phyloP scores from a whole-genome alignment of 169 alveolate genomes.

The Eimeria necatrix region DNA sequence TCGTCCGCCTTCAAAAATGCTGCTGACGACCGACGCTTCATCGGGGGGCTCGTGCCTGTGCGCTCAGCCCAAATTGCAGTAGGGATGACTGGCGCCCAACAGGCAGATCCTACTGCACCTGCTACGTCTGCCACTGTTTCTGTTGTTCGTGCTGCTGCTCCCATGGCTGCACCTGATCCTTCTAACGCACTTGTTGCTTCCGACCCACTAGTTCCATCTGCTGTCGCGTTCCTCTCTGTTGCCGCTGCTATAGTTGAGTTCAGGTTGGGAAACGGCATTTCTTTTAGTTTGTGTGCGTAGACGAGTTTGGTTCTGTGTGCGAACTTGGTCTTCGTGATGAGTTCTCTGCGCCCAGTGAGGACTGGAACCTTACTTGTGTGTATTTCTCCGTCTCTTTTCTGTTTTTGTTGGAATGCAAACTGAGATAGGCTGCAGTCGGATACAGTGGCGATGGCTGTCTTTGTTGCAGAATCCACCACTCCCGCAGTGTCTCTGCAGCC shows the following conservation, averaged over 20 bases:
- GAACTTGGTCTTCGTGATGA: slow-evolving; percentile 30
- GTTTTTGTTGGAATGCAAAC: neutral
- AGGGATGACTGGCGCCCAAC: neutral
- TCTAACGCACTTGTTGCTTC: neutral
- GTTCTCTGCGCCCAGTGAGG: slow-evolving; percentile 25
- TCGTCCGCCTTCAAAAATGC: slow-evolving; percentile 64
- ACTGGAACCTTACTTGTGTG: neutral
- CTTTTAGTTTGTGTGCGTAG: neutral
- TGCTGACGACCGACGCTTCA: slow-evolving; percentile 24
- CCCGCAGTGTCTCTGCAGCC: neutral
- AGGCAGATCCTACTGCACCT: neutral
- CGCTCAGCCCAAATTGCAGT: neutral
- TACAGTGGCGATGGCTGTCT: neutral
- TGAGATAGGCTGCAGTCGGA: slow-evolving; percentile 23
- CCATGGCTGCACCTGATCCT: neutral
- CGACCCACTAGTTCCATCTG: neutral
- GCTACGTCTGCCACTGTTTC: neutral
- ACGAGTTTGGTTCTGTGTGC: slow-evolving; percentile 57
- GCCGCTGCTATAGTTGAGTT: neutral
- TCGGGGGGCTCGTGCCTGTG: slow-evolving; percentile 5
- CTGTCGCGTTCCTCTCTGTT: neutral
- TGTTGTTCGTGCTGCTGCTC: neutral
- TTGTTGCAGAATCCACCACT: neutral
- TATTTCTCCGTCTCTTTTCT: neutral
- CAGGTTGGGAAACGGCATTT: neutral